Conservation (phyloP, 768 basidiomycete species). For the Macrolepiota fuliginosa region DNA sequence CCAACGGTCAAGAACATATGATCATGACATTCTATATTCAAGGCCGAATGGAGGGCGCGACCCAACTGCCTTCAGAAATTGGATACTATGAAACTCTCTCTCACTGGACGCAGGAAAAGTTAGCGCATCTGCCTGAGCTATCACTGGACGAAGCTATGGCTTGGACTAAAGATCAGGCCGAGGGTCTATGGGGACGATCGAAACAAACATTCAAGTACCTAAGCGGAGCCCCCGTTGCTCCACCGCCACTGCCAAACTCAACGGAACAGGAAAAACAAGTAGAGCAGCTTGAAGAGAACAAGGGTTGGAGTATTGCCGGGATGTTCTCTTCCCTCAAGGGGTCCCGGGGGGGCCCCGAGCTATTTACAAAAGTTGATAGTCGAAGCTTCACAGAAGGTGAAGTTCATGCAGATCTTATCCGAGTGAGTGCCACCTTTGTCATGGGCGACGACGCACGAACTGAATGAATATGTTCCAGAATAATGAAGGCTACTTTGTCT, state of each 20-base stretch:
- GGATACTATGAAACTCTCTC: constrained; percentile 43
- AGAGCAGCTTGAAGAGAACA: constrained; percentile 24
- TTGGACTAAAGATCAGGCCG: constrained; percentile 42
- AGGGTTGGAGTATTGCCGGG: constrained; percentile 57
- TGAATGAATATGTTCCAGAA: constrained; percentile 42
- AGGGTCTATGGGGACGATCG: constrained; percentile 43
- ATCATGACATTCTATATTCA: constrained; percentile 81
- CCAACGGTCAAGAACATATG: constrained; percentile 78
- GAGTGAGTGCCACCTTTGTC: constrained; percentile 43
- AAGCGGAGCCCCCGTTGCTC: constrained; percentile 55
- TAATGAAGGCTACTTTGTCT: constrained; percentile 72
- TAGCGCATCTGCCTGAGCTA: constrained; percentile 42
- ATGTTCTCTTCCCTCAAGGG: constrained; percentile 67
- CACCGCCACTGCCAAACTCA: constrained; percentile 28
- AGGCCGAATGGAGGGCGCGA: constrained; percentile 46
- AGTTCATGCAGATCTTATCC: constrained; percentile 75
- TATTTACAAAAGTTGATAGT: constrained; percentile 31
- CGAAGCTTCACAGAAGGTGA: constrained; percentile 69
- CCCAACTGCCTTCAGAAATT: constrained; percentile 30
- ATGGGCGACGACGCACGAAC: constrained; percentile 10
- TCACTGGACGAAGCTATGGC: constrained; percentile 53
- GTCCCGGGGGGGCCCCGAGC: constrained; percentile 27
- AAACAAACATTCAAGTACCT: constrained; percentile 69
- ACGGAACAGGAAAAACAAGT: constrained; percentile 23
- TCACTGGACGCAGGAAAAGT: constrained; percentile 41